These are phyloP conservation scores for Leccinum pachyderme DNA, from an alignment of 1,284 basidiomycete genomes.

Conservation along the genomic window DNA sequence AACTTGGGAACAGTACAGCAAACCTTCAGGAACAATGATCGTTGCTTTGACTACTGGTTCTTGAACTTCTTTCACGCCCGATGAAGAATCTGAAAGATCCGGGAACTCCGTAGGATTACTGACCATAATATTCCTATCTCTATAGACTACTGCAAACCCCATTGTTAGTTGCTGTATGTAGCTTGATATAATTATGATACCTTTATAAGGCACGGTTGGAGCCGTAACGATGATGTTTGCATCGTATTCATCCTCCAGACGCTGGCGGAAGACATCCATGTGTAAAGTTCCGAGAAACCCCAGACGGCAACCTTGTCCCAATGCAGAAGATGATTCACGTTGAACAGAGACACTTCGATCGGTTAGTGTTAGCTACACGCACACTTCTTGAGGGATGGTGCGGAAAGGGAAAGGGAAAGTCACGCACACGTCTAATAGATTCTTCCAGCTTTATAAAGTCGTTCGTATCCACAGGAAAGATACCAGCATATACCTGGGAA, in stretches of 20 bases:
- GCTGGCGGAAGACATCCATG: constrained; percentile 96
- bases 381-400: constrained; percentile 11
- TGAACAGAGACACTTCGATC: constrained; percentile 92
- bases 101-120: constrained; percentile 95
- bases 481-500: constrained; percentile 85
- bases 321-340: constrained; percentile 88
- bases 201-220: constrained; percentile 90
- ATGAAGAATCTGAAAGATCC: constrained; percentile 64
- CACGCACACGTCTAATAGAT: constrained; percentile 82
- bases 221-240: constrained; percentile 89
- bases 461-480: constrained; percentile 90
- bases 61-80: constrained; percentile 71
- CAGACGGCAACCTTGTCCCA: constrained; percentile 93
- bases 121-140: constrained; percentile 65
- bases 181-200: constrained; percentile 37
- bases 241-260: constrained; percentile 95
- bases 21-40: constrained; percentile 89
- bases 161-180: constrained; percentile 5
- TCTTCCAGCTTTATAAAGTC: constrained; percentile 90
- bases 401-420: not conserved
- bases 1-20: constrained; percentile 15
- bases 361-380: constrained; percentile 72
- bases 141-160: constrained; percentile 62
- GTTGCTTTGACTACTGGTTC: constrained; percentile 91
- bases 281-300: constrained; percentile 96